Conservation (phyloP, 495 filamentous ascomycete species). For the Rhizodiscina lignyota region DNA sequence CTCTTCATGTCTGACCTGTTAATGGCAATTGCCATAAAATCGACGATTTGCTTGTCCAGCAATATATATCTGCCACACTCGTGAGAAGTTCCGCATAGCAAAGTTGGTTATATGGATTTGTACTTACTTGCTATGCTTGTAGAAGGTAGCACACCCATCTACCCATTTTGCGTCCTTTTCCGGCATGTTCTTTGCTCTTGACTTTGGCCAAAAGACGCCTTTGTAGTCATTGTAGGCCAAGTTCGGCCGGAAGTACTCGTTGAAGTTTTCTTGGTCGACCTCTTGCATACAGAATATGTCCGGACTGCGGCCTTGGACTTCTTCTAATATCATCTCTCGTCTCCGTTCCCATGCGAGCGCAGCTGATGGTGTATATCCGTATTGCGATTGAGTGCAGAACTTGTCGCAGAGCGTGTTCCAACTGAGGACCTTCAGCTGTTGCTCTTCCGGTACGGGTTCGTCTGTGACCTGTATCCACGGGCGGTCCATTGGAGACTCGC, state of each 20-base stretch:
- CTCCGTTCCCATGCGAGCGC: slow-evolving; percentile 77
- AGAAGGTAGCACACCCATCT: slow-evolving; percentile 94
- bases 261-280: slow-evolving; percentile 75
- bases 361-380: slow-evolving; percentile 71
- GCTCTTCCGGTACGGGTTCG: slow-evolving; percentile 25
- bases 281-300: slow-evolving; percentile 91
- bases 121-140: slow-evolving; percentile 59
- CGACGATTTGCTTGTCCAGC: slow-evolving; percentile 81
- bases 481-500: too few relatives aligned
- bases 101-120: neutral
- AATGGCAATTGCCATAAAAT: slow-evolving; percentile 83
- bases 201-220: slow-evolving; percentile 78
- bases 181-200: slow-evolving; percentile 75
- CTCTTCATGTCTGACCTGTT: slow-evolving; percentile 89
- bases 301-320: slow-evolving; percentile 62
- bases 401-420: slow-evolving; percentile 94
- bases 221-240: slow-evolving; percentile 78
- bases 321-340: slow-evolving; percentile 58
- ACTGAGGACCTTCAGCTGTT: slow-evolving; percentile 62
- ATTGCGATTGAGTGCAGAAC: slow-evolving; percentile 64
- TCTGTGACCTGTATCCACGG: slow-evolving; percentile 56
- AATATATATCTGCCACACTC: slow-evolving; percentile 44
- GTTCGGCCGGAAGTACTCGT: slow-evolving; percentile 70
- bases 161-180: slow-evolving; percentile 73
- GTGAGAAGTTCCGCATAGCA: neutral